Base-by-base conservation (phyloP, 306 rosid genomes). In the Prunus kanzakura region DNA sequence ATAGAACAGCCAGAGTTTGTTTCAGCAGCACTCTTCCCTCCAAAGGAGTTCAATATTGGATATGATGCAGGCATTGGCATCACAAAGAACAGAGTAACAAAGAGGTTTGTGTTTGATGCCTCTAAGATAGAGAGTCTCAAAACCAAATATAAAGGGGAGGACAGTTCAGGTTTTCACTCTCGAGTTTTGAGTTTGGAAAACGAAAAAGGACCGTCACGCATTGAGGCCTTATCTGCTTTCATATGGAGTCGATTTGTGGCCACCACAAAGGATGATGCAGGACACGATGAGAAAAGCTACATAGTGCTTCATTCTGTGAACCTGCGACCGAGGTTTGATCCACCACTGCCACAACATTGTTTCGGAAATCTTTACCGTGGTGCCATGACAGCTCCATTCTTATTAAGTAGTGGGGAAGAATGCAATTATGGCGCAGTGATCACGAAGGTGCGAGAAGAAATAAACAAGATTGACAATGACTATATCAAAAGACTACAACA, bases 1-100 rank as follows among this genome's bases (percentile, higher is more conserved):
- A 7, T 35, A 19, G n/a, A 30, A 11, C 54, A 29, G 20, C 86
- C 90, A 6, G 65, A 77, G 8, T 81, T 84, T 38, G 68, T 65
- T 11, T 80, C 84, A 6, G 81, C 81, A 0, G 63, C 71, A 15
- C 75, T 87, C 14, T 90, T 90, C 62, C 93, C 93, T 0, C 84
- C 84, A 0, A 87, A 63, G 68, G 43, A 74, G 19, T 54, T 29
- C 3, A 38, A 27, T 1, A 22, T 13, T 57, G 71, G 78, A 20
- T 77, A 55, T n/a, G 83, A 79, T 46, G 57, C 86, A 2, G 16
- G 62, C 3, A 9, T 38, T 9, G 75, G 67, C 2, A 4, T 45
- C 74, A 43, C 30, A 67, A 73, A 15, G 60, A 20, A 58, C 15
- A 62, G 3, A 9, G 32, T 61, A 2, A 74, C 83, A n/a, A 74